These are phyloP conservation scores for Annona squamosa DNA, from an alignment of 164 flowering plant genomes.

Conservation along the genomic window DNA sequence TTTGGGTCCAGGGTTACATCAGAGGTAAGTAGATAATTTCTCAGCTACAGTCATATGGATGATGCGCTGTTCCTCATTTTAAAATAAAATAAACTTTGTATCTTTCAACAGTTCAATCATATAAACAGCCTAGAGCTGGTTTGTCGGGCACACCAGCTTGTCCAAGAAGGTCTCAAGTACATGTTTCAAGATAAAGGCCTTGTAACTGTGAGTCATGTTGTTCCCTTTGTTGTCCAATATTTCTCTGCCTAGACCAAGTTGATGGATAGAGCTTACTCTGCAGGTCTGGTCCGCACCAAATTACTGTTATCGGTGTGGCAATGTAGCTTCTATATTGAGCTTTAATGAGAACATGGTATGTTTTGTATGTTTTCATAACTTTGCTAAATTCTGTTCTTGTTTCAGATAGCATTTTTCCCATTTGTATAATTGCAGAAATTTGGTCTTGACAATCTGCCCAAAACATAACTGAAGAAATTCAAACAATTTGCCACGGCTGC, in stretches of 20 bases:
- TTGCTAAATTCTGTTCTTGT: neutral
- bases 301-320: slow-evolving; percentile 98
- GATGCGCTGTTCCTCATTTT: neutral
- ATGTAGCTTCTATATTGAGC: slow-evolving; percentile 98
- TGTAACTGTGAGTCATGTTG: slow-evolving; percentile 64
- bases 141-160: slow-evolving; percentile 99
- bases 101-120: slow-evolving; percentile 73
- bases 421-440: neutral
- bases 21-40: slow-evolving; percentile 45
- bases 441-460: neutral
- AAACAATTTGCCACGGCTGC: neutral
- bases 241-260: neutral
- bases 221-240: neutral
- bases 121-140: slow-evolving; percentile 92
- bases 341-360: slow-evolving; percentile 89
- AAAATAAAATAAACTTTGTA: neutral
- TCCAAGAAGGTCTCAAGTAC: slow-evolving; percentile 97
- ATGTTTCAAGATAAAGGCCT: slow-evolving; percentile 99
- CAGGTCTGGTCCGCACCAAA: slow-evolving; percentile 99
- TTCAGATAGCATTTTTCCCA: neutral
- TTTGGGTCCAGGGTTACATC: slow-evolving; percentile 97
- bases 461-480: neutral
- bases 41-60: neutral
- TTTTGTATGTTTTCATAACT: slow-evolving; percentile 28
- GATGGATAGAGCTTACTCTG: slow-evolving; percentile 12